Base-by-base conservation (phyloP, 2,329 filamentous ascomycete species). In the Phyllosticta ampelicida region DNA sequence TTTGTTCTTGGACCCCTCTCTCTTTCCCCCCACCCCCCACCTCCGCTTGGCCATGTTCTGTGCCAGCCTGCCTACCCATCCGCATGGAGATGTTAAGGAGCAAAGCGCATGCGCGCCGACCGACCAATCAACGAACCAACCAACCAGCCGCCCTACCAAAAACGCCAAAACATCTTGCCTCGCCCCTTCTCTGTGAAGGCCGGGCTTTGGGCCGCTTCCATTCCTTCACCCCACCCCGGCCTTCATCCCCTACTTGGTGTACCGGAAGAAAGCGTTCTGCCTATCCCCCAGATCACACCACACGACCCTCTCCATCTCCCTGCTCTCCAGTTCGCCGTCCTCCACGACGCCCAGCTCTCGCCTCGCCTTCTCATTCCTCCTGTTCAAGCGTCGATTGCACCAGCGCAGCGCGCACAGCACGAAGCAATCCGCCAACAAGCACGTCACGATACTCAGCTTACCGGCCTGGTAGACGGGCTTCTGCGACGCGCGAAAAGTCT, bases 401-500 rank as follows among this genome's bases (percentile, higher is more conserved):
- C 68, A 57, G 49, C 67, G 58, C 62, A 71, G 54, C 20, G 62
- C 61, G n/a, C 70, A 63, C 9, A 69, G 60, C 2, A 70, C 67
- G 49, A 69, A 62, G 30, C 64, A 68, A 53, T 67, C 60, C 30
- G 63, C 61, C n/a, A 58, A 55, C 51, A 67, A 49, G 10, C 62
- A 64, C 9, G 59, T 60, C 53, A 66, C 30, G 54, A 71, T 71
- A 64, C 70, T 70, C 36, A 75, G 71, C 60, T 75, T 74, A 4
- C 73, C 73, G 3, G 71, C 67, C 10, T 63, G 68, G 60, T 76
- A 76, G 16, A 72, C 66, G 1, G 75, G 75, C 18, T 73, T 74
- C 58, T 77, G 69, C 44, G 70, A 64, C 1, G 67, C 68, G 54
- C 72, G 71, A 63, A 77, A 77, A 1, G 74, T 75, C 60, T 75